Evolutionary conservation across 1,284 basidiomycete genomes (phyloP).

Genomic region (Cystobasidium pallidum): DNA sequence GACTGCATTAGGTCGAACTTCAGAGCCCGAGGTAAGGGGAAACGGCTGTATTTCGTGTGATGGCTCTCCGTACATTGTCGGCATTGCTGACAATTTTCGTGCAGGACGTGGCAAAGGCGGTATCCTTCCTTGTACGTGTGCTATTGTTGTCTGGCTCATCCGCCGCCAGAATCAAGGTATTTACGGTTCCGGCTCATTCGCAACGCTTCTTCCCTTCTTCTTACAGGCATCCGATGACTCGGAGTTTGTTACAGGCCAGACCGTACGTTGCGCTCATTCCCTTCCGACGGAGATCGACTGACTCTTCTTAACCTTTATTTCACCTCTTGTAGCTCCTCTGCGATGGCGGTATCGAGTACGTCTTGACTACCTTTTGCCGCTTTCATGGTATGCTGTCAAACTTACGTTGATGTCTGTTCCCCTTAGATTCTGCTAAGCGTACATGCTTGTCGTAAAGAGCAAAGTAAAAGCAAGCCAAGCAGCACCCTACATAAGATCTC

Average conservation of each 20-base stretch:
- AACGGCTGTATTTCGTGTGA: too few species aligned
- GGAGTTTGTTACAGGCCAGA: constrained; percentile 45
- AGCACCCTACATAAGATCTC: too few species aligned
- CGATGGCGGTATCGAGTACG: constrained; percentile 41
- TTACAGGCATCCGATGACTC: constrained; percentile 35
- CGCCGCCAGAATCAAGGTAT: too few species aligned
- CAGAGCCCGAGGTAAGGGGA: constrained; percentile 28
- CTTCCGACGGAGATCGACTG: background rate
- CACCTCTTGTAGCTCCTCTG: constrained; percentile 16
- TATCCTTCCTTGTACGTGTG: constrained; percentile 31
- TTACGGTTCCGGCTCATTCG: too few species aligned
- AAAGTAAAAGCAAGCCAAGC: too few species aligned
- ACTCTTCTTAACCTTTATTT: background rate
- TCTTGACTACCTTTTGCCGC: background rate
- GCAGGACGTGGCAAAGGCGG: constrained; percentile 42
- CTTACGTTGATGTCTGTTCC: background rate
- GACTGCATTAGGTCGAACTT: constrained; percentile 33
- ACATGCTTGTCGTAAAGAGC: background rate
- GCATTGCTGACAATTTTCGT: background rate
- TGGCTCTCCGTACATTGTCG: too few species aligned
- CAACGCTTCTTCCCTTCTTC: background rate
- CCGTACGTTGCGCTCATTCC: background rate
- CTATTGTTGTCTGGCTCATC: background rate
- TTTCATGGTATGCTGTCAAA: background rate
- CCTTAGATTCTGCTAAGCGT: constrained; percentile 30